Evolutionary conservation across 2,329 filamentous ascomycete genomes (phyloP).

Genomic region (Mycosphaerella arachidis): DNA sequence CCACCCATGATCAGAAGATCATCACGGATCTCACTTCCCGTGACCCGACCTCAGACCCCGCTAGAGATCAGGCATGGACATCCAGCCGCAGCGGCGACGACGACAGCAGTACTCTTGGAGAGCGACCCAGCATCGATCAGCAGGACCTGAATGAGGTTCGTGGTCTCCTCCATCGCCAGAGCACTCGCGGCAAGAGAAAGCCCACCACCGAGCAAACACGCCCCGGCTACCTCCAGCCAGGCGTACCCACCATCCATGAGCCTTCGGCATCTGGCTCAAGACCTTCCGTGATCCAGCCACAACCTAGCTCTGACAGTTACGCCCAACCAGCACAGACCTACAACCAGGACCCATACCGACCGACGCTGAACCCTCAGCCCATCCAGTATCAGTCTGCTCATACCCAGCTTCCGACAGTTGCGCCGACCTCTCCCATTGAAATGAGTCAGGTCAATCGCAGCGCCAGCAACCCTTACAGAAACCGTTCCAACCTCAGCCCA

Average conservation of each 20-base stretch:
- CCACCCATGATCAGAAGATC: conserved; percentile 30
- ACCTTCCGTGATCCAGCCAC: background rate
- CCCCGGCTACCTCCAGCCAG: conserved; percentile 8
- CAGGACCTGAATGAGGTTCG: conserved; percentile 46
- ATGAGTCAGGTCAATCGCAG: conserved; percentile 23
- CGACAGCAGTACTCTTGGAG: conserved; percentile 33
- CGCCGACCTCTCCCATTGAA: conserved; percentile 11
- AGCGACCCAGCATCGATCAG: conserved; percentile 41
- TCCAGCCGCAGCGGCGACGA: conserved; percentile 31
- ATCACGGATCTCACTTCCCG: conserved; percentile 44
- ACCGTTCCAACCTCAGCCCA: conserved; percentile 4
- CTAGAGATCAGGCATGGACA: conserved; percentile 41
- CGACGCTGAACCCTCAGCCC: conserved; percentile 6
- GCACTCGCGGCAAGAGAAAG: conserved; percentile 42
- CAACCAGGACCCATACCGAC: conserved; percentile 8
- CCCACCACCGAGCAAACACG: conserved; percentile 22
- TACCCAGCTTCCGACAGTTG: conserved; percentile 8
- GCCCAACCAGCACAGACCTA: conserved; percentile 6
- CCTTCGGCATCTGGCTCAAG: conserved; percentile 6
- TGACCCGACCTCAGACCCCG: conserved; percentile 39
- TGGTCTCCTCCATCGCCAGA: conserved; percentile 42
- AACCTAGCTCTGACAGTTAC: background rate
- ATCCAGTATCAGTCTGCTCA: conserved; percentile 15
- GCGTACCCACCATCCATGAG: conserved; percentile 31
- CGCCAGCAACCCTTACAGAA: conserved; percentile 24